A percentile compares a stretch with the other conserved stretches of the same genome.
These are phyloP conservation scores for Fusarium chaquense DNA, from an alignment of 2,329 filamentous ascomycete genomes.

Conservation along the genomic window DNA sequence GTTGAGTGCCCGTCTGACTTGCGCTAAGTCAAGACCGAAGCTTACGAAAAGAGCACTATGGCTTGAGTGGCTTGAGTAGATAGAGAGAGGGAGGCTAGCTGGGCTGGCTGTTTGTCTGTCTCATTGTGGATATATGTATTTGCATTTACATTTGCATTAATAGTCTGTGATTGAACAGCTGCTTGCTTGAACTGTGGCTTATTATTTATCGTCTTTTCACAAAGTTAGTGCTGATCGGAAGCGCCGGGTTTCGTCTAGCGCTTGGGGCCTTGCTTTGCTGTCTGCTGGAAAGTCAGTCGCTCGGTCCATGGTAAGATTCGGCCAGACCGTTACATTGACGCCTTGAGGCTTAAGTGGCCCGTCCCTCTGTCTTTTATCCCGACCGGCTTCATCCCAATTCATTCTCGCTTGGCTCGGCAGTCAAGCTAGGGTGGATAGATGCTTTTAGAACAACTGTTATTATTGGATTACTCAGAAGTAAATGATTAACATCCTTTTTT, in stretches of 20 bases:
- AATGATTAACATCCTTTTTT: not conserved
- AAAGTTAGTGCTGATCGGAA: not conserved
- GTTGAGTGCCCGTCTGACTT: not conserved
- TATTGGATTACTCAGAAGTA: not conserved
- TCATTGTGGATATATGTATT: not conserved
- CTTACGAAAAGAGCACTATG: not conserved
- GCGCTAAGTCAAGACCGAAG: not conserved
- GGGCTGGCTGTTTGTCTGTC: not conserved
- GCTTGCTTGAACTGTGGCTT: not conserved
- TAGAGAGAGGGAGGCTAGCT: not conserved
- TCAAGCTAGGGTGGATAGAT: constrained; percentile 2
- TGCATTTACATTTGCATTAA: not conserved
- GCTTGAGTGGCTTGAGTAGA: not conserved
- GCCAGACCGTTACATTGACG: constrained; percentile 29
- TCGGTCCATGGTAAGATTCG: constrained; percentile 8
- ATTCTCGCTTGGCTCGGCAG: constrained; percentile 2
- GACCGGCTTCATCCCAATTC: constrained; percentile 16
- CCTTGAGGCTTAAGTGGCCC: constrained; percentile 26
- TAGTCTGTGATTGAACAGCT: not conserved
- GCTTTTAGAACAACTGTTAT: constrained; percentile 8
- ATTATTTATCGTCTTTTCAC: not conserved
- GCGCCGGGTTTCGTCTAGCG: constrained; percentile 23
- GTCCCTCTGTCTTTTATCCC: not conserved
- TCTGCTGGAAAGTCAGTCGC: not conserved
- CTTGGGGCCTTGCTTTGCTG: not conserved